A percentile compares a stretch with the other conserved stretches of the same genome.
phyloP scores from a whole-genome alignment of 371 early-diverging fungal genomes.

The Nematocida sp. region DNA sequence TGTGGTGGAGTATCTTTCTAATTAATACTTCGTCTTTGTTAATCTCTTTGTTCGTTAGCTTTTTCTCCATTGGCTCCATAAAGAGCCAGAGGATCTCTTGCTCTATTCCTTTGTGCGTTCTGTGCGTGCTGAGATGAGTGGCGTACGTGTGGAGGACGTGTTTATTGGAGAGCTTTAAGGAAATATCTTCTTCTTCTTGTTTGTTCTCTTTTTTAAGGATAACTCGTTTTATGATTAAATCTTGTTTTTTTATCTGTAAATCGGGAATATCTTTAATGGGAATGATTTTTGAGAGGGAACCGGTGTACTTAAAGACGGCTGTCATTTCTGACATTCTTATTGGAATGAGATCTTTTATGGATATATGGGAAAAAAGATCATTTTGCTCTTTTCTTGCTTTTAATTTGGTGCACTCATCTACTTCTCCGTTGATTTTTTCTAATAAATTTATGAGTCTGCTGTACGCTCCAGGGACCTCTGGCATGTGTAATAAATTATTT shows the following conservation, averaged over 20 bases:
- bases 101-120: slow-evolving; percentile 43
- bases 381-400: slow-evolving; percentile 36
- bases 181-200: slow-evolving; percentile 60
- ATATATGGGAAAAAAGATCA: slow-evolving; percentile 3
- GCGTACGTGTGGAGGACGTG: slow-evolving; percentile 61
- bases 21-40: slow-evolving; percentile 62
- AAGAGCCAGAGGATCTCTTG: slow-evolving; percentile 66
- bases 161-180: slow-evolving; percentile 39
- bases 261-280: background rate
- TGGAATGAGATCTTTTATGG: slow-evolving; percentile 13
- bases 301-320: slow-evolving; percentile 41
- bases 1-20: slow-evolving; percentile 59
- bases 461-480: background rate
- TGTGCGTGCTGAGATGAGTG: slow-evolving; percentile 46
- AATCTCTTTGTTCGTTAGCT: slow-evolving; percentile 55
- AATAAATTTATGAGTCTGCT: slow-evolving; percentile 13
- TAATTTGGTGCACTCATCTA: slow-evolving; percentile 14
- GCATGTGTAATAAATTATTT: slow-evolving; percentile 39
- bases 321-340: slow-evolving; percentile 52
- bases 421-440: slow-evolving; percentile 33
- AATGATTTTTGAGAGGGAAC: slow-evolving; percentile 10
- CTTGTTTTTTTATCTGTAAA: background rate
- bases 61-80: slow-evolving; percentile 61
- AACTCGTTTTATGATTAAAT: slow-evolving; percentile 62
- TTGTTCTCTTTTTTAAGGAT: slow-evolving; percentile 57